These are phyloP conservation scores for Arthroderma uncinatum DNA, from an alignment of 2,329 filamentous ascomycete species.

Conservation along the genomic window DNA sequence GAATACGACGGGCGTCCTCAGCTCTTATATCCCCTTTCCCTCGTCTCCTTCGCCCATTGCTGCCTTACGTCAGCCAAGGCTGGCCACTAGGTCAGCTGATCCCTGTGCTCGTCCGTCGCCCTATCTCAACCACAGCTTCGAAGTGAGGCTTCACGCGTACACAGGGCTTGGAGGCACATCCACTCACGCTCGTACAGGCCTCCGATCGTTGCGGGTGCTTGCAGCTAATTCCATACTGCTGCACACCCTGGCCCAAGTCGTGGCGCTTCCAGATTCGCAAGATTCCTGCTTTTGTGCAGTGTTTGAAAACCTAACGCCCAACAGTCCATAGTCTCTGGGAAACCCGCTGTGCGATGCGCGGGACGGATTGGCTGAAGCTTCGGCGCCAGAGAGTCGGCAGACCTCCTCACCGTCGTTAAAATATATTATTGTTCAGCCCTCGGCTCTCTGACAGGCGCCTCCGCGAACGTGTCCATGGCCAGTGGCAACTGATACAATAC, in stretches of 20 bases:
- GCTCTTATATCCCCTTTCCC: background rate
- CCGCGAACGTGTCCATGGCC: background rate
- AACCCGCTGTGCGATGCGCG: too few species aligned
- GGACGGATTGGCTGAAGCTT: background rate
- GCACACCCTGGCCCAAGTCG: background rate
- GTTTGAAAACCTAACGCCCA: background rate
- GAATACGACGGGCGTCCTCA: background rate
- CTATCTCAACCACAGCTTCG: constrained; percentile 2
- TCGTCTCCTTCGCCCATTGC: background rate
- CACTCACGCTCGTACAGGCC: constrained; percentile 3
- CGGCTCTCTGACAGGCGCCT: background rate
- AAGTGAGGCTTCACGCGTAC: background rate
- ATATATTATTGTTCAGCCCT: too few species aligned
- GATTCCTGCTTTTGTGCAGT: background rate
- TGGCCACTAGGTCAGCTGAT: background rate
- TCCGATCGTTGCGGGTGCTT: background rate
- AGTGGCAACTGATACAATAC: constrained; percentile 1
- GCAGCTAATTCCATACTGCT: background rate
- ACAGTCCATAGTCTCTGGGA: background rate
- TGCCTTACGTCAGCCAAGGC: background rate
- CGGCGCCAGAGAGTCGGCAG: background rate
- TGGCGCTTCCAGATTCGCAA: constrained; percentile 1
- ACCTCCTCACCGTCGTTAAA: background rate
- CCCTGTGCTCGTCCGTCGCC: background rate
- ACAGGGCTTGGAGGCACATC: constrained; percentile 2